A percentile compares a stretch with the other conserved stretches of the same genome.
These are phyloP conservation scores for Plasmodium knowlesi DNA, from an alignment of 169 alveolate genomes.

Conservation along the genomic window DNA sequence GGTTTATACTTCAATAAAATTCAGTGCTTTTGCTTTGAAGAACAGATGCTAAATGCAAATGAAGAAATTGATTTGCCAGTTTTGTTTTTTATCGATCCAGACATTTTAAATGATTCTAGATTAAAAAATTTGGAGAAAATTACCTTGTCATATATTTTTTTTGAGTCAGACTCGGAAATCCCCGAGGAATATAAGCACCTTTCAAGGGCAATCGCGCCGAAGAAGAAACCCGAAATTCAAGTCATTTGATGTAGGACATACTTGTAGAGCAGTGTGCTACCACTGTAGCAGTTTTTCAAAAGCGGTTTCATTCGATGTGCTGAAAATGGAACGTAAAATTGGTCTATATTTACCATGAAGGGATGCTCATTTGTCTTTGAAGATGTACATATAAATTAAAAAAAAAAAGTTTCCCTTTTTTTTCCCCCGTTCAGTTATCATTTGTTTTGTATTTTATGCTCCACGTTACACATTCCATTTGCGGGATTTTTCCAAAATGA, in stretches of 20 bases:
- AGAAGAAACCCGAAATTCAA: conserved; percentile 44
- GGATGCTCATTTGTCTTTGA: not conserved
- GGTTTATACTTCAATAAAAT: conserved; percentile 95
- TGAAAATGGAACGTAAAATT: not conserved
- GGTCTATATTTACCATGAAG: not conserved
- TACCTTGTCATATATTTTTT: conserved; percentile 93
- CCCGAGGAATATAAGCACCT: conserved; percentile 87
- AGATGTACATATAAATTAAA: not conserved
- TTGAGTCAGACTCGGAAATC: conserved; percentile 91
- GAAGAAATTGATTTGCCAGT: conserved; percentile 96
- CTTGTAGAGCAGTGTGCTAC: not conserved
- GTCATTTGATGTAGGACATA: conserved; percentile 2
- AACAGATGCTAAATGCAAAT: conserved; percentile 93
- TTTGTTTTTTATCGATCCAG: conserved; percentile 94
- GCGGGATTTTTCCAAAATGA: not conserved
- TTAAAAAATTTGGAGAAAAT: conserved; percentile 87
- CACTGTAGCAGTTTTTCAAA: not conserved
- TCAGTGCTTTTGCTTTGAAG: conserved; percentile 96
- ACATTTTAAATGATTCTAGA: conserved; percentile 89
- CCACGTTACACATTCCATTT: not conserved
- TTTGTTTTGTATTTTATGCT: not conserved
- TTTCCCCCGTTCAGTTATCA: not conserved
- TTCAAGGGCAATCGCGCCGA: conserved; percentile 76
- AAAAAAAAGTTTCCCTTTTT: not conserved
- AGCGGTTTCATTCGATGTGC: not conserved